Evolutionary conservation across 345 rosid species (phyloP).

Genomic region (Citrus maxima): DNA sequence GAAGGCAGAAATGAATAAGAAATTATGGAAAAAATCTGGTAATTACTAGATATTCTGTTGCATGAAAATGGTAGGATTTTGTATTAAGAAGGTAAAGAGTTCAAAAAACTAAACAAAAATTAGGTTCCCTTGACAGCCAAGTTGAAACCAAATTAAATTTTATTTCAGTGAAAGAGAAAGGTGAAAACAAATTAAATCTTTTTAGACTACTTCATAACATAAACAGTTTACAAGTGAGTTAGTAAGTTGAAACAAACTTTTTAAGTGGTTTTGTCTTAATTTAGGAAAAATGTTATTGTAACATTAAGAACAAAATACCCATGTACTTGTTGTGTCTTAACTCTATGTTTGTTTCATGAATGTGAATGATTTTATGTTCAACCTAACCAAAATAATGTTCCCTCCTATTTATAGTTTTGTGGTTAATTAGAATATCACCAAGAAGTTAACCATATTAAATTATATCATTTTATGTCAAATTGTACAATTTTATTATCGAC

Average conservation of each 20-base stretch:
- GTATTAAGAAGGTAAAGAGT: slow-evolving; percentile 9
- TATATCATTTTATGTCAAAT: too few relatives aligned
- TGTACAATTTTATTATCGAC: not conserved
- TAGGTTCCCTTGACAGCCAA: slow-evolving; percentile 10
- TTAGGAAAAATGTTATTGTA: not conserved
- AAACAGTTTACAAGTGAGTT: not conserved
- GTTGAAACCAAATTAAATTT: not conserved
- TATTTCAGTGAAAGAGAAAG: not conserved
- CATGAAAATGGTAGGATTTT: slow-evolving; percentile 17
- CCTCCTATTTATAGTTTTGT: not conserved
- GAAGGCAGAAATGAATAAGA: not conserved
- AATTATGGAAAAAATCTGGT: slow-evolving; percentile 27
- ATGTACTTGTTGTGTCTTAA: not conserved
- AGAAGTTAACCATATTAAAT: too few relatives aligned
- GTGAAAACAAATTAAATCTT: not conserved
- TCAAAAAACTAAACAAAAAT: not conserved
- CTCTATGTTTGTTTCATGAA: not conserved
- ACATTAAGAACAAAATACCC: not conserved
- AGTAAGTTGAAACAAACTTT: slow-evolving; percentile 17
- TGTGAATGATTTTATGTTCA: not conserved
- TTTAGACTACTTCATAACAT: not conserved
- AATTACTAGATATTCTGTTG: slow-evolving; percentile 19
- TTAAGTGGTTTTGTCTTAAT: slow-evolving; percentile 3
- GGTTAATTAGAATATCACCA: too few relatives aligned
- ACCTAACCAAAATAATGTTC: not conserved